Evolutionary conservation across 2,329 filamentous ascomycete species (phyloP).

Genomic region (Sporothrix inflata): DNA sequence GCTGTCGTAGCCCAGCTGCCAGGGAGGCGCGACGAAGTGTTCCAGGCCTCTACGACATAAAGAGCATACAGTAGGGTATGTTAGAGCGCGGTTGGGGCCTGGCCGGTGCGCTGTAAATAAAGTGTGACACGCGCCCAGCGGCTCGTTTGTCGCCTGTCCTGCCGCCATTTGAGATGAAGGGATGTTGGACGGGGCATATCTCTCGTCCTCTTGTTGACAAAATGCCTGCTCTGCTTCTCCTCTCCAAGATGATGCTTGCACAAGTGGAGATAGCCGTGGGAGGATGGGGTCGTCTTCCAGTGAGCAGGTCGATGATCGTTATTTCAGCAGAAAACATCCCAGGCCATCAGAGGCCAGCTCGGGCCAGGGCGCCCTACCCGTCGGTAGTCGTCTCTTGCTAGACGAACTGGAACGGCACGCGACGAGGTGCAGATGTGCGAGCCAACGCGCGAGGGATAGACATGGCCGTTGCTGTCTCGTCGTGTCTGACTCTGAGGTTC

Average conservation of each 20-base stretch:
- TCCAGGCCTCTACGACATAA: slow-evolving; percentile 8
- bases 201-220: background rate
- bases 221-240: background rate
- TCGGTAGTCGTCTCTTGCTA: slow-evolving; percentile 1
- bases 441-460: slow-evolving; percentile 2
- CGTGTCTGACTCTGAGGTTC: background rate
- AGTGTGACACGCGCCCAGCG: slow-evolving; percentile 1
- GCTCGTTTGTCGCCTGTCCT: slow-evolving; percentile 6
- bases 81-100: background rate
- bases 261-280: slow-evolving; percentile 7
- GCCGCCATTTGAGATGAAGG: background rate
- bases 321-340: slow-evolving; percentile 3
- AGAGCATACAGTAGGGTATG: background rate
- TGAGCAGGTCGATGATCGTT: slow-evolving; percentile 14
- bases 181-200: slow-evolving; percentile 1
- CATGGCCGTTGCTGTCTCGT: slow-evolving; percentile 13
- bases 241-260: too few relatives aligned
- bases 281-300: background rate
- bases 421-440: background rate
- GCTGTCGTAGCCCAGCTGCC: background rate
- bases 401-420: background rate
- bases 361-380: slow-evolving; percentile 14
- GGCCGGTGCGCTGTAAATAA: slow-evolving; percentile 7
- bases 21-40: background rate
- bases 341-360: background rate